Percentiles rank a stretch among this genome's conserved stretches.
Conservation (phyloP, 1,284 basidiomycete species). For the Sanghuangporus sanghuang region DNA sequence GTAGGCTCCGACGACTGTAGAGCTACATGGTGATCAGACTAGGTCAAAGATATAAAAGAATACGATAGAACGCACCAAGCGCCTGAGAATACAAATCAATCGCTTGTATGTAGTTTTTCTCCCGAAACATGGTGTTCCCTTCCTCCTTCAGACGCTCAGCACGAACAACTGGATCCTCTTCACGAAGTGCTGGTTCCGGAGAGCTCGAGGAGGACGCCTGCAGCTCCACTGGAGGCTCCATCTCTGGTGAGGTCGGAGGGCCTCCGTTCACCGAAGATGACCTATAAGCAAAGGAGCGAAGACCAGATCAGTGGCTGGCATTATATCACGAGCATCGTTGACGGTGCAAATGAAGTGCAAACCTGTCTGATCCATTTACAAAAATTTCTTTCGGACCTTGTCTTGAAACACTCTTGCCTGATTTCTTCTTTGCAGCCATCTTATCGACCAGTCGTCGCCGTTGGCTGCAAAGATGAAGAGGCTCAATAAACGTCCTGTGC, state of each 20-base stretch:
- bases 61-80: constrained; percentile 43
- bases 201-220: constrained; percentile 18
- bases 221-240: background rate
- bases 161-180: constrained; percentile 26
- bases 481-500: background rate
- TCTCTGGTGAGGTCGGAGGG: background rate
- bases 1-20: constrained; percentile 66
- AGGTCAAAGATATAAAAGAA: constrained; percentile 5
- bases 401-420: constrained; percentile 27
- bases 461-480: background rate
- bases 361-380: constrained; percentile 19
- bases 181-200: constrained; percentile 11
- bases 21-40: constrained; percentile 33
- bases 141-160: constrained; percentile 67
- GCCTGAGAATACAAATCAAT: constrained; percentile 75
- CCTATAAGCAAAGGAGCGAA: constrained; percentile 11
- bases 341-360: background rate
- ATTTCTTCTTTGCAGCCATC: constrained; percentile 29
- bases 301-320: background rate
- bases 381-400: constrained; percentile 18
- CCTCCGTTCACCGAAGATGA: constrained; percentile 16
- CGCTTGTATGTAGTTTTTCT: constrained; percentile 61
- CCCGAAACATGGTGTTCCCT: constrained; percentile 73
- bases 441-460: background rate
- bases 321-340: background rate